Conservation (phyloP, 495 filamentous ascomycete species). For the Lindgomyces ingoldianus region DNA sequence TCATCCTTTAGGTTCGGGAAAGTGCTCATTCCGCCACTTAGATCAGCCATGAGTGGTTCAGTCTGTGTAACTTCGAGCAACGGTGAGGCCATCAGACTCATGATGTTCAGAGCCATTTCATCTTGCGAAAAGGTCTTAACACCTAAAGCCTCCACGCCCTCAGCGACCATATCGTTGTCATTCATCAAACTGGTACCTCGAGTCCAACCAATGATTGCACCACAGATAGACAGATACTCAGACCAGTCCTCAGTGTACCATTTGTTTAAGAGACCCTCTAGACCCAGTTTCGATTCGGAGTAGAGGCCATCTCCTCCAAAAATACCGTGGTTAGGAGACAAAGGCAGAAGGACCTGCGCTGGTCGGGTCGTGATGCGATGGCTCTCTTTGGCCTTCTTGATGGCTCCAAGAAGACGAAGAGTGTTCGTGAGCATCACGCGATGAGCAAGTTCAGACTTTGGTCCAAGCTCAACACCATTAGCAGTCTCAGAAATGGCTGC, state of each 20-base stretch:
- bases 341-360: conserved; percentile 90
- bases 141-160: conserved; percentile 92
- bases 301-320: conserved; percentile 98
- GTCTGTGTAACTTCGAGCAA: conserved; percentile 94
- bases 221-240: conserved; percentile 97
- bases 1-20: conserved; percentile 96
- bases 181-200: conserved; percentile 97
- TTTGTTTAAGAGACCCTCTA: conserved; percentile 97
- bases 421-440: conserved; percentile 99
- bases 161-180: conserved; percentile 95
- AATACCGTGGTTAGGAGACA: conserved; percentile 97
- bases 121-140: conserved; percentile 99
- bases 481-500: conserved; percentile 97
- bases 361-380: conserved; percentile 91
- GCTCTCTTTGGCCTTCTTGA: conserved; percentile 85
- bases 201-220: conserved; percentile 98
- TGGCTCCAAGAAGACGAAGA: conserved; percentile 80
- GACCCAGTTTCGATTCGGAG: conserved; percentile 93
- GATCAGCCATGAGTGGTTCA: conserved; percentile 93
- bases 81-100: conserved; percentile 91
- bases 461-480: conserved; percentile 93
- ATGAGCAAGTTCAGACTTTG: conserved; percentile 96
- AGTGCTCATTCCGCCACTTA: conserved; percentile 96
- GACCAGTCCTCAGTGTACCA: conserved; percentile 98
- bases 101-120: conserved; percentile 98